phyloP scores from a whole-genome alignment of 257 asterid species.

The Solanum sejunctum region DNA sequence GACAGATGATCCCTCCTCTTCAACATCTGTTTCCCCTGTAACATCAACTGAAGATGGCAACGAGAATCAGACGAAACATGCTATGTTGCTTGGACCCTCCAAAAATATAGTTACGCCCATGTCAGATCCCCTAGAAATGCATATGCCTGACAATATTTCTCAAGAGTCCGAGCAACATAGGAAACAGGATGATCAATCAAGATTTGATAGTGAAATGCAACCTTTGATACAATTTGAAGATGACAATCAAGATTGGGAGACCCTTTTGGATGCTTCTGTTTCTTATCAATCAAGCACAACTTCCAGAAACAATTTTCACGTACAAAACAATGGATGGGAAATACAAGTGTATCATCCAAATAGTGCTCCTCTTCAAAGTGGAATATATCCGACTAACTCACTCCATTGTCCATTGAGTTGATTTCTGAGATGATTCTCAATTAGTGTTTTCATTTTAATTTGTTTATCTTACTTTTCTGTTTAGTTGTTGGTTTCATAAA shows the following conservation, averaged over 20 bases:
- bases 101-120: background rate
- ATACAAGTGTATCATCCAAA: conserved; percentile 24
- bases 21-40: conserved; percentile 7
- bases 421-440: background rate
- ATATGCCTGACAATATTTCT: background rate
- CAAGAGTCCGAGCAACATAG: background rate
- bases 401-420: conserved; percentile 13
- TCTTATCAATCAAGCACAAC: conserved; percentile 1
- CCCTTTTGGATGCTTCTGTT: conserved; percentile 52
- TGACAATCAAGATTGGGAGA: conserved; percentile 42
- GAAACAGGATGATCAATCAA: background rate
- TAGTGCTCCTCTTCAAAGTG: background rate
- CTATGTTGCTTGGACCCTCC: background rate
- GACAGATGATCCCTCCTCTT: conserved; percentile 29
- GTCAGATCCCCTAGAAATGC: background rate
- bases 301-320: background rate
- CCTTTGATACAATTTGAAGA: conserved; percentile 37
- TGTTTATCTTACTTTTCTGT: too few relatives aligned
- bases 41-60: conserved; percentile 9
- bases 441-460: background rate
- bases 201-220: conserved; percentile 12
- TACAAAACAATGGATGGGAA: conserved; percentile 12
- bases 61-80: background rate
- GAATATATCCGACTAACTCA: conserved; percentile 16
- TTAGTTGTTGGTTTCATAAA: background rate